phyloP scores from a whole-genome alignment of 2,329 filamentous ascomycete species.

The Neodidymelliopsis sp. region DNA sequence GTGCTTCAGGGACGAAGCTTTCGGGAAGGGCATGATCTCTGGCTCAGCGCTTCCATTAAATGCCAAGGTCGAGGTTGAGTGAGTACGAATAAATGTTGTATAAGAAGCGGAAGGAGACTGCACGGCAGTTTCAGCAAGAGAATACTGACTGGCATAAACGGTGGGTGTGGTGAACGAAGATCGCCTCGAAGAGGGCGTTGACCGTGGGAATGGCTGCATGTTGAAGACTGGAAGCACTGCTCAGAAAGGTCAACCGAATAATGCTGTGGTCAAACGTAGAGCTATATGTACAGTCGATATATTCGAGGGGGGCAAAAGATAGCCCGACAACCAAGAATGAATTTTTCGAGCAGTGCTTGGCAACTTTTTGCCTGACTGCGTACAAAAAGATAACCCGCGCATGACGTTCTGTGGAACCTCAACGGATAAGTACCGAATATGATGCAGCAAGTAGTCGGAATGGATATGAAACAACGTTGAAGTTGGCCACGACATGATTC shows the following conservation, averaged over 20 bases:
- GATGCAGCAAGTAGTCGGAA: conserved; percentile 12
- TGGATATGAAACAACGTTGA: conserved; percentile 12
- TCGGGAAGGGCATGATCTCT: conserved; percentile 2
- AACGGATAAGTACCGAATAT: conserved; percentile 2
- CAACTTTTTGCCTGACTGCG: too few species aligned
- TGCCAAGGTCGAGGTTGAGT: conserved; percentile 7
- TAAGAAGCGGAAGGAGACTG: conserved; percentile 10
- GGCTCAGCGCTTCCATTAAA: too few species aligned
- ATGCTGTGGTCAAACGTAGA: neutral
- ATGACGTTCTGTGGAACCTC: conserved; percentile 16
- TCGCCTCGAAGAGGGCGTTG: conserved; percentile 17
- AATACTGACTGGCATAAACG: conserved; percentile 10
- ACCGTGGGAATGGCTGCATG: conserved; percentile 13
- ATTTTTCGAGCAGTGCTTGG: too few species aligned
- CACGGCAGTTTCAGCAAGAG: conserved; percentile 14
- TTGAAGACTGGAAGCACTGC: neutral
- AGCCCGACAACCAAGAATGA: conserved; percentile 21
- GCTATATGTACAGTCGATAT: conserved; percentile 11
- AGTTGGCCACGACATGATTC: conserved; percentile 7
- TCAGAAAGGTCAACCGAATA: neutral
- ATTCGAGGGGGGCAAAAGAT: neutral
- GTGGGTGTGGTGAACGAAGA: conserved; percentile 9
- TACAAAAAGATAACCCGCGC: conserved; percentile 2
- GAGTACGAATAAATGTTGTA: conserved; percentile 4
- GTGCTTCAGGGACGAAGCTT: conserved; percentile 6